Evolutionary conservation across 345 rosid species (phyloP).

Genomic region (Barbarea vulgaris): DNA sequence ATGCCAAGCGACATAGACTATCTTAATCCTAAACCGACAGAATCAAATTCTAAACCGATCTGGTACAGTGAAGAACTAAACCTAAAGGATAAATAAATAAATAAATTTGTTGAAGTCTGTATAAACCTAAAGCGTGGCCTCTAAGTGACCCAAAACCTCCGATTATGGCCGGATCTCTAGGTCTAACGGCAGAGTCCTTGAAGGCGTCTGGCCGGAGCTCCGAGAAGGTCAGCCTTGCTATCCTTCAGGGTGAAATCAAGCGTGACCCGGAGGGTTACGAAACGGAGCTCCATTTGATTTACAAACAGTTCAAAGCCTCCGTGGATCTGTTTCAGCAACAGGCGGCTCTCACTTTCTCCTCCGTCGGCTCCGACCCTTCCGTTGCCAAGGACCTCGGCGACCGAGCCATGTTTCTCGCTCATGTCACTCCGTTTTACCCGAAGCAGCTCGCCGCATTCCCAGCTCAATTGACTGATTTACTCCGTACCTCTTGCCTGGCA

Average conservation of each 20-base stretch:
- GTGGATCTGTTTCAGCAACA: conserved; percentile 82
- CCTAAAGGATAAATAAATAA: too few species aligned
- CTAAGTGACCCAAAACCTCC: conserved; percentile 12
- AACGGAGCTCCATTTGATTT: conserved; percentile 61
- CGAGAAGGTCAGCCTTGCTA: conserved; percentile 67
- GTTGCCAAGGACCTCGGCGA: conserved; percentile 80
- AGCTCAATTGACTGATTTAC: conserved; percentile 62
- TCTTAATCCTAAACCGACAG: too few species aligned
- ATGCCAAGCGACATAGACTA: too few species aligned
- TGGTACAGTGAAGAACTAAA: too few species aligned
- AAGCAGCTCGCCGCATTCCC: conserved; percentile 66
- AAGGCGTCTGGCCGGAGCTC: conserved; percentile 76
- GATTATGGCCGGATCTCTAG: conserved; percentile 30
- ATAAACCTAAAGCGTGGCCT: not conserved
- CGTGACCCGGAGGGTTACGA: conserved; percentile 84
- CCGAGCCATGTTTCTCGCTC: conserved; percentile 74
- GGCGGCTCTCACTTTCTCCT: conserved; percentile 68
- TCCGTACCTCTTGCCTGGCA: conserved; percentile 56
- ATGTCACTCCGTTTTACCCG: conserved; percentile 78
- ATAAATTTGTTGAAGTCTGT: not conserved
- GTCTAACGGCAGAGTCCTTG: conserved; percentile 54
- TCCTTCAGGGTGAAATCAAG: conserved; percentile 80
- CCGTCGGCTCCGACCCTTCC: conserved; percentile 59
- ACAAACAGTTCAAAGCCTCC: conserved; percentile 76
- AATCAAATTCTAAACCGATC: too few species aligned